Evolutionary conservation across 805 yeast species (phyloP).

Genomic region (Hanseniaspora occidentalis): DNA sequence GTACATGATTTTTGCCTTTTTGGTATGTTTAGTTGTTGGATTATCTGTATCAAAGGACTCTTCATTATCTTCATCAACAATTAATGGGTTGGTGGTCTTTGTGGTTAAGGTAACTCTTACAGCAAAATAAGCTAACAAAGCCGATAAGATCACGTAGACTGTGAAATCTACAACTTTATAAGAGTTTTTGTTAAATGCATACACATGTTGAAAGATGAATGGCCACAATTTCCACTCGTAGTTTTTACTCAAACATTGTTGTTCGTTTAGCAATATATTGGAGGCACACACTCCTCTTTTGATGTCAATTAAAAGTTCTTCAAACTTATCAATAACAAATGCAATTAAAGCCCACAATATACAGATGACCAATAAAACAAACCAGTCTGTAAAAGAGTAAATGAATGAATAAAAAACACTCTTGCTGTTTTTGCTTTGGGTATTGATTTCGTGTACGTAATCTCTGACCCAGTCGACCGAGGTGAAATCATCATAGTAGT

Average conservation of each 20-base stretch:
- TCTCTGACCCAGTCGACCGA: slow-evolving; percentile 50
- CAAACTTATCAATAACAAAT: slow-evolving; percentile 34
- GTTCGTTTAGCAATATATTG: slow-evolving; percentile 32
- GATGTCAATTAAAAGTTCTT: slow-evolving; percentile 35
- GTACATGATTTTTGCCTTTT: slow-evolving; percentile 24
- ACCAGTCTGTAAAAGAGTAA: slow-evolving; percentile 29
- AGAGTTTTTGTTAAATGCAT: neutral
- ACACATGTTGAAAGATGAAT: slow-evolving; percentile 8
- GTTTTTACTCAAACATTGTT: slow-evolving; percentile 27
- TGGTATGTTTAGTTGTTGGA: slow-evolving; percentile 4
- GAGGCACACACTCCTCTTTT: slow-evolving; percentile 39
- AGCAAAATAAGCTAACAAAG: slow-evolving; percentile 32
- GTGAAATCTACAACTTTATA: neutral
- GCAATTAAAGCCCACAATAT: slow-evolving; percentile 37
- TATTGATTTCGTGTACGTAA: slow-evolving; percentile 28
- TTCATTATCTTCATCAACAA: neutral
- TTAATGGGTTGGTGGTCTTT: slow-evolving; percentile 25
- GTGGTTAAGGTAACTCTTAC: slow-evolving; percentile 35
- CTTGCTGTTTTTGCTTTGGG: slow-evolving; percentile 15
- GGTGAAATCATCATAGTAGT: slow-evolving; percentile 46
- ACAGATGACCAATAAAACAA: slow-evolving; percentile 34
- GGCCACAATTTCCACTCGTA: slow-evolving; percentile 35
- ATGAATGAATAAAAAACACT: neutral
- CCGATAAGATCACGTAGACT: slow-evolving; percentile 20
- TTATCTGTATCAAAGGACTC: neutral